Evolutionary conservation across 768 basidiomycete species (phyloP), one percentile per base, ranked within the genome.

Genomic region (Leccinum rimulosum): DNA sequence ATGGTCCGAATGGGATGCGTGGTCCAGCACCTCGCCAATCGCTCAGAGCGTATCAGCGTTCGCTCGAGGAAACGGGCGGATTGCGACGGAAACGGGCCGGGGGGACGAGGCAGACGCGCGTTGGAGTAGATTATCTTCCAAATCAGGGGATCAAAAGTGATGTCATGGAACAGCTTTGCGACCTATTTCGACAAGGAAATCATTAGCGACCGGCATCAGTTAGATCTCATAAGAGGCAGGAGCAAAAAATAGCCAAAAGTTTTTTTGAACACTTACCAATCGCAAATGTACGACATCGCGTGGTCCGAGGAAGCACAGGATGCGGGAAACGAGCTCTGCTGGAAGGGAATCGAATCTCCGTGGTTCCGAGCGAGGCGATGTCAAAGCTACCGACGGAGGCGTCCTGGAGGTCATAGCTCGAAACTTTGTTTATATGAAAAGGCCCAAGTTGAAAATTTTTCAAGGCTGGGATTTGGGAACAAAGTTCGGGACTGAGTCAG

Each of bases 51-150:
- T 15, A 53, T 19, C 14, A 61, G 27, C 8, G 38, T 53, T 38
- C 45, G 30, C 40, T 63, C 62, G 7, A 63, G 62, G 27, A 38
- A 63, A 15, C 31, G 50, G 28, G 28, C 9, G 9, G 61, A 30
- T 36, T 58, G 62, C 4, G 15, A 52, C 12, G 51, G 31, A 40
- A 55, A 63, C 43, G 62, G 62, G n/a, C 57, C 62, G 31, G 54
- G 54, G 6, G 54, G 54, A 33, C 57, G 54, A 25, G 62, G 62
- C 2, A 59, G 14, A 6, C 15, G n/a, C 10, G 54, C 54, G 3
- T 50, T 52, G 4, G 45, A 27, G 28, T 63, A 63, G n/a, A 63
- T 36, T 4, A 31, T 28, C 36, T 33, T 58, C 62, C 61, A 63
- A 27, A 63, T 25, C 19, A 28, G n/a, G 4, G 27, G 27, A 31